Conservation (phyloP, 2,329 filamentous ascomycete species). For the Nakataea oryzae region DNA sequence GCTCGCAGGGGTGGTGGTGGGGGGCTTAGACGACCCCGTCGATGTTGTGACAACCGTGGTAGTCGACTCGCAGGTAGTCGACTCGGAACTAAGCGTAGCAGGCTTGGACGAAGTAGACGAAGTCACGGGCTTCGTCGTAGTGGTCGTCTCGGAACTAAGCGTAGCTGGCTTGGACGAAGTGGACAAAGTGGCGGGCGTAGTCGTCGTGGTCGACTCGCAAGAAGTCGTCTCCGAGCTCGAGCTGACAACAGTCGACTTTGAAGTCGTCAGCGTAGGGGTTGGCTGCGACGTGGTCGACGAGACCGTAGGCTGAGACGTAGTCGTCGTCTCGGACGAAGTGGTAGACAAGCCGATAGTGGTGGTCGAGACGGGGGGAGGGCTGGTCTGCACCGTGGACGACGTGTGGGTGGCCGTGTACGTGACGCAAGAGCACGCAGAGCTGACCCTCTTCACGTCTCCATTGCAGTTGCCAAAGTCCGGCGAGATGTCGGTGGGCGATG, state of each 20-base stretch:
- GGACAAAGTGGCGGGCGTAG: background rate
- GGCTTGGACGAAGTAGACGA: background rate
- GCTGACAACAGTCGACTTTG: background rate
- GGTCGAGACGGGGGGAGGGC: background rate
- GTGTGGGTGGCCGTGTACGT: conserved; percentile 9
- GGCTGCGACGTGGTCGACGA: background rate
- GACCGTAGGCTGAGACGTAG: background rate
- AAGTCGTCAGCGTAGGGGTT: background rate
- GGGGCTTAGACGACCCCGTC: background rate
- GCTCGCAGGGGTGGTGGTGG: background rate
- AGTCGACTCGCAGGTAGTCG: background rate
- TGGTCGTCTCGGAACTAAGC: background rate
- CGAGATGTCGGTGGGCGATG: background rate
- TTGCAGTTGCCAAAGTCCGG: conserved; percentile 7
- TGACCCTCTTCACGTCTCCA: conserved; percentile 10
- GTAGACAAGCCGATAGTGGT: background rate
- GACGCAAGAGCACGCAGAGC: conserved; percentile 19
- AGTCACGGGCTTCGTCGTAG: background rate
- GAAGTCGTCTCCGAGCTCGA: background rate
- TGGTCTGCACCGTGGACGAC: background rate
- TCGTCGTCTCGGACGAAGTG: background rate
- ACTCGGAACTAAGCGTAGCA: background rate
- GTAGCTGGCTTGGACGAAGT: background rate
- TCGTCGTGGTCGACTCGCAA: background rate
- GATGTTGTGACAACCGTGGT: background rate